phyloP scores from a whole-genome alignment of 2,329 filamentous ascomycete species.

The Pseudogymnoascus sp. region DNA sequence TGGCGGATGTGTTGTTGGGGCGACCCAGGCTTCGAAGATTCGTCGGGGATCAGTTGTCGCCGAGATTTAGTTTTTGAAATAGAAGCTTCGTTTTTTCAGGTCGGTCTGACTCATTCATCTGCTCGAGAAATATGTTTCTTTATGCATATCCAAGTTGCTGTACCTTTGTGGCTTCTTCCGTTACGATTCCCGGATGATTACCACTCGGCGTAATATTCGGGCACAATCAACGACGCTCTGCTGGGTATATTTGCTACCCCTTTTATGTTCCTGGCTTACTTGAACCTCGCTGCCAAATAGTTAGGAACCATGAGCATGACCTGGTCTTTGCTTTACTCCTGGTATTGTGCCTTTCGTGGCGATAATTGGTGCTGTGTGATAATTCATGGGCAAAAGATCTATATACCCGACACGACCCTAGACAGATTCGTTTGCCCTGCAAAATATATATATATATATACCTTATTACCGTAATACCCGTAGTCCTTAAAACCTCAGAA shows the following conservation, averaged over 20 bases:
- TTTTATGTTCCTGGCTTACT: neutral
- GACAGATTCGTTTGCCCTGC: too few relatives aligned
- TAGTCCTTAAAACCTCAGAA: too few relatives aligned
- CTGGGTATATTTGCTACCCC: neutral
- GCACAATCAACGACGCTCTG: neutral
- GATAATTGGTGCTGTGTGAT: neutral
- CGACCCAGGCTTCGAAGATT: neutral
- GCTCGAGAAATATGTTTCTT: neutral
- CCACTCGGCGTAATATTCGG: neutral
- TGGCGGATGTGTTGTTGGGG: neutral
- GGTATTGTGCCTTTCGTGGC: neutral
- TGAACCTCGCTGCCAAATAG: neutral
- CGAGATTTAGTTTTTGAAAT: neutral
- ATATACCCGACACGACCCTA: too few relatives aligned
- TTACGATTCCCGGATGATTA: neutral
- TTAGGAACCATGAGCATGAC: neutral
- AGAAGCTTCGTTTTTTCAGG: neutral
- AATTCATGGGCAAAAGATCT: neutral
- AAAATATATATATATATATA: too few relatives aligned
- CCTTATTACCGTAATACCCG: too few relatives aligned
- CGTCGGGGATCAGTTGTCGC: neutral
- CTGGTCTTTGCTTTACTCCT: neutral
- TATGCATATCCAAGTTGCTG: neutral
- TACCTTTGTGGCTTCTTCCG: neutral
- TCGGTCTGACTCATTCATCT: neutral